Evolutionary conservation across 2,329 filamentous ascomycete genomes (phyloP), one percentile per base, ranked within the genome.

Genomic region (Phymatotrichopsis omnivora): DNA sequence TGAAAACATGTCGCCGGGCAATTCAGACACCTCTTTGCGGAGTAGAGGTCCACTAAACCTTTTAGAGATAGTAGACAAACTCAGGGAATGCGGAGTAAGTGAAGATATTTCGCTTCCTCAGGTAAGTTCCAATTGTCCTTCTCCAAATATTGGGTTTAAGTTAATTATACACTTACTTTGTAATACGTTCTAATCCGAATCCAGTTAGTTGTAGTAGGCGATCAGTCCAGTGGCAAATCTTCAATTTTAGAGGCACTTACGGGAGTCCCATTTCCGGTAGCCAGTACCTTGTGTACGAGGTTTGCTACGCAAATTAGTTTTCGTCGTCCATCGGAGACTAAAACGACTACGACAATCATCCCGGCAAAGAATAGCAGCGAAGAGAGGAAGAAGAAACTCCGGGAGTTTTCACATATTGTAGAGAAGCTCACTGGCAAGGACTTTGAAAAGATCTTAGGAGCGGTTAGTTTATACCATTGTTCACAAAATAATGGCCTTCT

Each of bases 251-350:
- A 60, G 30, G 57, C 50, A 17, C 47, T 60, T 12, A 60, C 57
- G 0, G 53, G 52, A 7, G 51, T 60, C 25, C 51, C 55, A 8
- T 60, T 60, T 31, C 57, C 57, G 2, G 50, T 57, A 20, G 55
- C 54, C 5, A 52, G 48, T 8, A 54, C 51, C 7, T 44, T 60
- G 2, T 60, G 57, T 23, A 60, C 57, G 2, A 45, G 57, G 7
- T 60, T 58, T 33, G 57, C 57, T 12, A 60, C 57, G 3, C 57
- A 60, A 29, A 60, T 60, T 20, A 52, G 58, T 14, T 47, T 60
- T n/a, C 49, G 57, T 3, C 56, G 57, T 28, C 48, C 54, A 1
- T 45, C 54, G 3, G 47, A 53, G 14, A 47, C 45, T 5, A 46
- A 50, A n/a, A 53, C 58, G 23, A 48, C 37, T 2, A 51, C 57